Conservation (phyloP, 2,329 filamentous ascomycete genomes). For the Xylariaceae sp. region DNA sequence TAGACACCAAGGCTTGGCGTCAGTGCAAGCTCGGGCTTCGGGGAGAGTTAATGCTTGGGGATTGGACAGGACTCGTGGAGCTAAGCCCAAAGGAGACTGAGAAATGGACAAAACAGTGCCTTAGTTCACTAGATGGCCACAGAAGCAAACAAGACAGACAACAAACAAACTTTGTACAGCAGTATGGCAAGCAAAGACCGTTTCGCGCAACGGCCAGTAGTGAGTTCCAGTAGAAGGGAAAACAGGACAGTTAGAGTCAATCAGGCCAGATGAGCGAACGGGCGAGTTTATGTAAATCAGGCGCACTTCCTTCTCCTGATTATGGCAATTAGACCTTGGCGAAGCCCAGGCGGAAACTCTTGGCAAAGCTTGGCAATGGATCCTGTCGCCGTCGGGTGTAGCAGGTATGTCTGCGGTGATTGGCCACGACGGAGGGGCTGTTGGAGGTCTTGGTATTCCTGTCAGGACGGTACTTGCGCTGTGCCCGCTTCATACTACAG, state of each 20-base stretch:
- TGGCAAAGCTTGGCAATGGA: slow-evolving; percentile 31
- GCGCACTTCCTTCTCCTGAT: slow-evolving; percentile 27
- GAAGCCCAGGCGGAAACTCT: slow-evolving; percentile 32
- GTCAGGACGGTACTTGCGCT: slow-evolving; percentile 16
- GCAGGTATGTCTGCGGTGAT: slow-evolving; percentile 20
- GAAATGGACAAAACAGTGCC: not conserved
- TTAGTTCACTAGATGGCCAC: slow-evolving; percentile 3
- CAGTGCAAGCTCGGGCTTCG: not conserved
- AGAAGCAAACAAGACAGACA: slow-evolving; percentile 3
- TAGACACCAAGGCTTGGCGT: slow-evolving; percentile 11
- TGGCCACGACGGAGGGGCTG: slow-evolving; percentile 21
- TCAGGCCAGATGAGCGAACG: slow-evolving; percentile 20
- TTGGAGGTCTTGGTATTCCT: slow-evolving; percentile 21
- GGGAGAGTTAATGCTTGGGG: not conserved
- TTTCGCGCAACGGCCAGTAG: slow-evolving; percentile 4
- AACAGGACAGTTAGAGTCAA: slow-evolving; percentile 5
- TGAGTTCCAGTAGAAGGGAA: slow-evolving; percentile 8
- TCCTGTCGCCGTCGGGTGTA: slow-evolving; percentile 26
- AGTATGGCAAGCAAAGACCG: slow-evolving; percentile 1
- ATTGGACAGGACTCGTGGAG: slow-evolving; percentile 1
- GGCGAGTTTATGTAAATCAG: slow-evolving; percentile 30
- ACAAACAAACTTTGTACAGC: not conserved
- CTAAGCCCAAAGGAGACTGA: slow-evolving; percentile 12
- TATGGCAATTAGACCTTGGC: slow-evolving; percentile 30
- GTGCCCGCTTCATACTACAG: not conserved